Evolutionary conservation across 2,329 filamentous ascomycete species (phyloP).

Genomic region (Cercospora zeina): DNA sequence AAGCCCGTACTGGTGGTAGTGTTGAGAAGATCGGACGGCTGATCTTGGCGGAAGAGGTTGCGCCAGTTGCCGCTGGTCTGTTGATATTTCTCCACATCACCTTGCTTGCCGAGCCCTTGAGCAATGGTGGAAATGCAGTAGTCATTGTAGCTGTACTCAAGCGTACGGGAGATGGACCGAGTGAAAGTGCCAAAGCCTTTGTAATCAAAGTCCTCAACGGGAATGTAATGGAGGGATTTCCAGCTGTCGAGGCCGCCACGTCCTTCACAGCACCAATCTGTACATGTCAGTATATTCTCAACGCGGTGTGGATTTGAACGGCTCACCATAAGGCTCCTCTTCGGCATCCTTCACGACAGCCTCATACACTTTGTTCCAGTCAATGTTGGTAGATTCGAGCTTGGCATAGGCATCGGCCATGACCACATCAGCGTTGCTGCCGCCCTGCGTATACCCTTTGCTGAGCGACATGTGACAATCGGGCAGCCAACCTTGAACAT

Average conservation of each 20-base stretch:
- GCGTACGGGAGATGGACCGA: constrained; percentile 54
- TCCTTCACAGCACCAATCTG: constrained; percentile 61
- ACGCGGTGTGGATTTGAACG: too few relatives aligned
- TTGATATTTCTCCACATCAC: constrained; percentile 49
- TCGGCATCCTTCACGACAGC: constrained; percentile 69
- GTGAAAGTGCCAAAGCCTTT: constrained; percentile 52
- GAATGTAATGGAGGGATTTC: constrained; percentile 63
- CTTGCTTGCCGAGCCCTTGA: constrained; percentile 44
- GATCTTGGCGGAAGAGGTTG: constrained; percentile 63
- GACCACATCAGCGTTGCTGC: constrained; percentile 70
- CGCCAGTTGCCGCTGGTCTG: constrained; percentile 63
- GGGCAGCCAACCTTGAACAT: constrained; percentile 68
- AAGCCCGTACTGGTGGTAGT: constrained; percentile 56
- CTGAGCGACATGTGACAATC: constrained; percentile 68
- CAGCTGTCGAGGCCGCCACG: constrained; percentile 69
- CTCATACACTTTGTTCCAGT: constrained; percentile 64
- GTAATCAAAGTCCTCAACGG: constrained; percentile 47
- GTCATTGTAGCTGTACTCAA: constrained; percentile 55
- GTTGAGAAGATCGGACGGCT: constrained; percentile 53
- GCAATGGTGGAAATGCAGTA: constrained; percentile 48
- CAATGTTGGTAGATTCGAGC: constrained; percentile 60
- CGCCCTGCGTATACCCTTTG: constrained; percentile 69
- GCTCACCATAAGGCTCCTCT: constrained; percentile 39
- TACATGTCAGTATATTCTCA: constrained; percentile 17
- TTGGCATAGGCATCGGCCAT: constrained; percentile 72